Evolutionary conservation across 495 filamentous ascomycete genomes (phyloP), one percentile per base, ranked within the genome.

Genomic region (Platismatia glauca): DNA sequence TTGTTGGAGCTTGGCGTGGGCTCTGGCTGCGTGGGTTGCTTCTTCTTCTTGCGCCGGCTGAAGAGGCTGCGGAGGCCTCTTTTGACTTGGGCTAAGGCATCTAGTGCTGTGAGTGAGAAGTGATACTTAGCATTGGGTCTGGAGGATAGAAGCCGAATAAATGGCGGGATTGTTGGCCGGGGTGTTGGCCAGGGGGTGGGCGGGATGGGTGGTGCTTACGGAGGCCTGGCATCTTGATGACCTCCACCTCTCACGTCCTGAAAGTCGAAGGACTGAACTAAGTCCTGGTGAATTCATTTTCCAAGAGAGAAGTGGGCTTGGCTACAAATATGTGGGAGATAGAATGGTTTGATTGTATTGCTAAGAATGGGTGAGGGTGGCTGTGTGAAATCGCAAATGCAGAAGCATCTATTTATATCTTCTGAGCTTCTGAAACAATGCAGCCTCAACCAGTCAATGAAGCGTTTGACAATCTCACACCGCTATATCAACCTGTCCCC

Each of bases 21-120:
- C 37, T 59, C 53, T 16, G 37, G 48, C 38, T 68, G 50, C 24
- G 33, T n/a, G 43, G 63, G 66, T 35, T 57, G 39, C 24, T n/a
- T 24, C 31, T 59, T 58, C 22, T 58, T 52, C 52, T 68, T 68
- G 22, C 63, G 57, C 55, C 66, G 66, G 43, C 61, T 57, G 56
- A 66, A 68, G 53, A 68, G 64, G 24, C 64, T 59, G 24, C 60
- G 60, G 22, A 68, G 60, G 27, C 66, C 64, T 22, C 50, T 60
- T 53, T 68, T 68, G 27, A 68, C 66, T 41, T 68, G 66, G 52
- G 66, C 66, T 16, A 68, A 41, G 35, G 66, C 66, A 62, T 68
- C 66, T 27, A 61, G 64, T 44, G 66, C 66, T 68, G 22, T 53
- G 18, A 41, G 27, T 16, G 33, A 39, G 52, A 15, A 12, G 20